Evolutionary conservation across 139 green algal species (phyloP), one percentile per base, ranked within the genome.

Genomic region (Chlorella sorokiniana): DNA sequence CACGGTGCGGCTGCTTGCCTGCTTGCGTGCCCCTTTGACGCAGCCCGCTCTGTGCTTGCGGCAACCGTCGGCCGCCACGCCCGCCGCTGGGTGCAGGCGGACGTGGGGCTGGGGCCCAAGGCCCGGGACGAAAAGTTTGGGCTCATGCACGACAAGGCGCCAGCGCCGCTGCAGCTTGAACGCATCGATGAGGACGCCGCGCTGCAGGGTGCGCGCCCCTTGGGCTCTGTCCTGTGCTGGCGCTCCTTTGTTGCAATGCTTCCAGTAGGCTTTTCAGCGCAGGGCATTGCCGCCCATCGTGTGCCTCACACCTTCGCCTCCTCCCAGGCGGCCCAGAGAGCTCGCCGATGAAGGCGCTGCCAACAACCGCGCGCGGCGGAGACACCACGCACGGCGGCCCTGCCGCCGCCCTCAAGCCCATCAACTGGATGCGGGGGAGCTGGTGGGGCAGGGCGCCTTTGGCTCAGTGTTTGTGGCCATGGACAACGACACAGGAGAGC

Each of bases 391-490:
- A 11, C 27, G 59, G 59, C 59, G 20, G 48, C 69, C 27, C 8
- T 14, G 48, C 18, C n/a, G 27, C 59, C 69, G 35, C 65, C 45
- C 88, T 82, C 40, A 85, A 78, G 54, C 88, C 87, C 40, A 85
- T 92, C 41, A 90, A 86, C 37, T 99, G 96, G 96, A 92, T 87
- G 27, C 86, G 86, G 96, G 96, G 35, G 91, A 97, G 62, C 89
- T 97, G 23, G 93, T 99, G 7, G 96, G 96, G 1, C 87, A 92
- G 37, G 96, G 96, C 37, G 96, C 95, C 3, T 99, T 97, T 87
- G 96, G 96, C 22, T 87, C 88, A 11, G 96, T 97, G n/a, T 99
- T 96, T 72, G 81, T 94, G 54, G 95, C 90, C 3, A 87, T 98
- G 31, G 94, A 98, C 86, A 91, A 97, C n/a, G 93, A 96, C 42